Evolutionary conservation across 2,329 filamentous ascomycete genomes (phyloP).

Genomic region (Scedosporium boydii): DNA sequence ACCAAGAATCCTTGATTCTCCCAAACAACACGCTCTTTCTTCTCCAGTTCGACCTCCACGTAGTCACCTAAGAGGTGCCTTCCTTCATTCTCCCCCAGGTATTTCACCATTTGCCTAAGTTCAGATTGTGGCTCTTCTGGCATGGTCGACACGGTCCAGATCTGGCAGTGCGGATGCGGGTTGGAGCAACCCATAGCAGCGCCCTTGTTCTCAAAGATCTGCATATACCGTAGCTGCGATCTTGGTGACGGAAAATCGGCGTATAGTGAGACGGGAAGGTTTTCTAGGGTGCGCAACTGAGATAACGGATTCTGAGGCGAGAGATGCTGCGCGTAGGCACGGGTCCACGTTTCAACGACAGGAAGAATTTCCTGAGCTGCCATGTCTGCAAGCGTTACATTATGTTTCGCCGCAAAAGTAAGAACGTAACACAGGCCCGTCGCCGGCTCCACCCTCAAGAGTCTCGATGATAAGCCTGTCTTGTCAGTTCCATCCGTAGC

Average conservation of each 20-base stretch:
- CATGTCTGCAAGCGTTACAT: conserved; percentile 89
- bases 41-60: conserved; percentile 68
- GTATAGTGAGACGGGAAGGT: conserved; percentile 23
- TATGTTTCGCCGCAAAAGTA: conserved; percentile 84
- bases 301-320: conserved; percentile 59
- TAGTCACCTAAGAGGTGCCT: conserved; percentile 80
- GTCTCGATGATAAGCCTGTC: conserved; percentile 61
- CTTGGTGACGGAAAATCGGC: background rate
- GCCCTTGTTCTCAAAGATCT: conserved; percentile 99
- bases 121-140: conserved; percentile 85
- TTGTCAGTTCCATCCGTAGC: background rate
- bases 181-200: conserved; percentile 98
- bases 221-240: conserved; percentile 64
- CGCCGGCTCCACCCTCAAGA: conserved; percentile 76
- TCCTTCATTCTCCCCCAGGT: conserved; percentile 62
- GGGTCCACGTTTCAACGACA: conserved; percentile 82
- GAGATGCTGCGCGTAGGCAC: conserved; percentile 76
- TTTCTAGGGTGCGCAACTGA: conserved; percentile 27
- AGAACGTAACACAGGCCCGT: conserved; percentile 96
- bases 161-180: conserved; percentile 91
- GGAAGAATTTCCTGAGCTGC: conserved; percentile 65
- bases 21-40: conserved; percentile 78
- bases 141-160: conserved; percentile 87
- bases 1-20: conserved; percentile 79
- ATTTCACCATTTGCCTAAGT: conserved; percentile 67